Evolutionary conservation across 805 yeast genomes (phyloP).

Genomic region (Isabelozyma rhagii): DNA sequence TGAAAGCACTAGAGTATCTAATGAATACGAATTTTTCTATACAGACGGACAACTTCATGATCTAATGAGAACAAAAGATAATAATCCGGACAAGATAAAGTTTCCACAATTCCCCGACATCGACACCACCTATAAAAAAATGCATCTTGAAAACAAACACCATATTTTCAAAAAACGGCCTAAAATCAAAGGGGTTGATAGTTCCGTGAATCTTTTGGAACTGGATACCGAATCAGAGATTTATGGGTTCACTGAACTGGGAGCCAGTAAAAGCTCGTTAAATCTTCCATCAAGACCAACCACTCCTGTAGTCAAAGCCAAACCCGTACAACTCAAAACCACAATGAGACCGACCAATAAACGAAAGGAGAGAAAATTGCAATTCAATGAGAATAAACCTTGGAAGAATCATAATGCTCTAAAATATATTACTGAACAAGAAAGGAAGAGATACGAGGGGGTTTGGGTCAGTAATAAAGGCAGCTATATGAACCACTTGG

Average conservation of each 20-base stretch:
- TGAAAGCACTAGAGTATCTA: not conserved
- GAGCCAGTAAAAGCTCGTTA: not conserved
- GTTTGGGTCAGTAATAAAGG: conserved; percentile 91
- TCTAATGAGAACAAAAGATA: not conserved
- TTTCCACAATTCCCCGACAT: conserved; percentile 36
- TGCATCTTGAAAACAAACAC: conserved; percentile 6
- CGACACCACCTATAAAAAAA: conserved; percentile 7
- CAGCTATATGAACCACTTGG: conserved; percentile 43
- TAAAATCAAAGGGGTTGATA: conserved; percentile 11
- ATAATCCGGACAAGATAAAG: conserved; percentile 1
- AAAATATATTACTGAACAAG: conserved; percentile 50
- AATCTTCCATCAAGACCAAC: conserved; percentile 5
- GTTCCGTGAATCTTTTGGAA: conserved; percentile 7
- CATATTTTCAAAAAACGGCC: conserved; percentile 16
- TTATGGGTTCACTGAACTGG: not conserved
- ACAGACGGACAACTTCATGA: not conserved
- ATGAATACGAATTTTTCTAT: not conserved
- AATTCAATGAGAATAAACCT: conserved; percentile 85
- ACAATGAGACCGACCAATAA: conserved; percentile 48
- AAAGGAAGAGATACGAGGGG: conserved; percentile 87
- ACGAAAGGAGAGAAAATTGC: conserved; percentile 34
- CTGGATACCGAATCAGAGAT: conserved; percentile 7
- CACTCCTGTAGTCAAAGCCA: conserved; percentile 10
- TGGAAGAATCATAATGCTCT: conserved; percentile 83
- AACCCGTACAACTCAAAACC: conserved; percentile 43